Evolutionary conservation across 495 filamentous ascomycete genomes (phyloP).

Genomic region (Aspergillus indologenus): DNA sequence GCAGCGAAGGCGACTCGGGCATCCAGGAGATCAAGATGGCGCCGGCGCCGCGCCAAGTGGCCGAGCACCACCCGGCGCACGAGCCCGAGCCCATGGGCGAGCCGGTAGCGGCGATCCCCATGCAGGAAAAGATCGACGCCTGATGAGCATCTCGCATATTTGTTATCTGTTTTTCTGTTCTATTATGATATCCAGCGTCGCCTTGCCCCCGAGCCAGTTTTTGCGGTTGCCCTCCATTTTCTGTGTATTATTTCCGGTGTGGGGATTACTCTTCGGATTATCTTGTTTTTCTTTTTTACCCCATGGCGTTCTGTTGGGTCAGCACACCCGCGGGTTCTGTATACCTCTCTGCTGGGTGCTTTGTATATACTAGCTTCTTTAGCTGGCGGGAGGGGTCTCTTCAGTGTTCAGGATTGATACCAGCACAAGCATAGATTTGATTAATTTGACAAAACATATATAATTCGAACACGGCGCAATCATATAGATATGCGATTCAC

Average conservation of each 20-base stretch:
- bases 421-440: slow-evolving; percentile 13
- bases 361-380: slow-evolving; percentile 12
- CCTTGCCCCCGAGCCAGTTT: slow-evolving; percentile 19
- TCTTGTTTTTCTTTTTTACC: slow-evolving; percentile 4
- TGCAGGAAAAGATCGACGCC: background rate
- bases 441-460: background rate
- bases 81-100: slow-evolving; percentile 26
- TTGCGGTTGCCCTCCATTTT: slow-evolving; percentile 10
- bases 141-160: slow-evolving; percentile 6
- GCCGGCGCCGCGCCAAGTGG: slow-evolving; percentile 34
- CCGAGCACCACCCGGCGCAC: slow-evolving; percentile 27
- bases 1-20: slow-evolving; percentile 33
- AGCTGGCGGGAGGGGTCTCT: background rate
- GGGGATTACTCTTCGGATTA: slow-evolving; percentile 8
- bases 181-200: slow-evolving; percentile 26
- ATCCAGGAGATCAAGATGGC: slow-evolving; percentile 40
- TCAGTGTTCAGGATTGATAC: slow-evolving; percentile 11
- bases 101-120: slow-evolving; percentile 15
- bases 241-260: slow-evolving; percentile 15
- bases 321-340: background rate
- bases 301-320: slow-evolving; percentile 18
- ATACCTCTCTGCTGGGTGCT: slow-evolving; percentile 4
- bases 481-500: no score
- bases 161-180: slow-evolving; percentile 8
- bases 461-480: no score